Evolutionary conservation across 2,329 filamentous ascomycete genomes (phyloP).

Genomic region (Epichloe amarillans): DNA sequence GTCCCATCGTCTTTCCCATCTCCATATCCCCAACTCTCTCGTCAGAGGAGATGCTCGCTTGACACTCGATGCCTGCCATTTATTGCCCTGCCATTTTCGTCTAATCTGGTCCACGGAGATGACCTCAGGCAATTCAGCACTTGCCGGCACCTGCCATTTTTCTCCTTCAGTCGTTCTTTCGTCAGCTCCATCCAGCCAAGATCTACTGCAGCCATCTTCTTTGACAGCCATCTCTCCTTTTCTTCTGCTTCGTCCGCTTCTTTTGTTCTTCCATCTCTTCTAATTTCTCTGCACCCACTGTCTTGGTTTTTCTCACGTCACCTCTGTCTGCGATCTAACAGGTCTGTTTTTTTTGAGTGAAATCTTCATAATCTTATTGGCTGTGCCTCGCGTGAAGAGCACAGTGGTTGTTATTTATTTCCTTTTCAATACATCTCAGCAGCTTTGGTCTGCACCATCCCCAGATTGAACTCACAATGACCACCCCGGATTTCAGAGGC

Average conservation of each 20-base stretch:
- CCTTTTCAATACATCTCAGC: slow-evolving; percentile 7
- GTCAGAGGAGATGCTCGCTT: slow-evolving; percentile 5
- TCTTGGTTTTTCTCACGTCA: slow-evolving; percentile 11
- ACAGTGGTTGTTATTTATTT: slow-evolving; percentile 8
- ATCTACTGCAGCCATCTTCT: slow-evolving; percentile 6
- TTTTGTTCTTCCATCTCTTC: slow-evolving; percentile 7
- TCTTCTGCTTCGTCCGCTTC: slow-evolving; percentile 8
- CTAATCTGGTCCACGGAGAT: slow-evolving; percentile 7
- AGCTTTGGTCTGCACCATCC: slow-evolving; percentile 2
- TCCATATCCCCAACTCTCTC: background rate
- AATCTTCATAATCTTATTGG: slow-evolving; percentile 15
- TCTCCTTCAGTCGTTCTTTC: slow-evolving; percentile 5
- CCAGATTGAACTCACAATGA: slow-evolving; percentile 13
- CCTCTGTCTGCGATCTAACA: slow-evolving; percentile 17
- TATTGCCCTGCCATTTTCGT: slow-evolving; percentile 10
- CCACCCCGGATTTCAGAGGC: slow-evolving; percentile 14
- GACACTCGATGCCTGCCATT: slow-evolving; percentile 12
- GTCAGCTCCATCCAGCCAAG: background rate
- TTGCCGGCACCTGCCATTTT: slow-evolving; percentile 14
- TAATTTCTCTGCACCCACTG: slow-evolving; percentile 8
- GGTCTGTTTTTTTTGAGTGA: slow-evolving; percentile 16
- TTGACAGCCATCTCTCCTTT: slow-evolving; percentile 1
- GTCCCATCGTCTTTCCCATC: slow-evolving; percentile 5
- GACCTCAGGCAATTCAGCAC: slow-evolving; percentile 9
- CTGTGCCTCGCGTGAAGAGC: slow-evolving; percentile 4